phyloP scores from a whole-genome alignment of 2,329 filamentous ascomycete species.

The Claviceps sp. region DNA sequence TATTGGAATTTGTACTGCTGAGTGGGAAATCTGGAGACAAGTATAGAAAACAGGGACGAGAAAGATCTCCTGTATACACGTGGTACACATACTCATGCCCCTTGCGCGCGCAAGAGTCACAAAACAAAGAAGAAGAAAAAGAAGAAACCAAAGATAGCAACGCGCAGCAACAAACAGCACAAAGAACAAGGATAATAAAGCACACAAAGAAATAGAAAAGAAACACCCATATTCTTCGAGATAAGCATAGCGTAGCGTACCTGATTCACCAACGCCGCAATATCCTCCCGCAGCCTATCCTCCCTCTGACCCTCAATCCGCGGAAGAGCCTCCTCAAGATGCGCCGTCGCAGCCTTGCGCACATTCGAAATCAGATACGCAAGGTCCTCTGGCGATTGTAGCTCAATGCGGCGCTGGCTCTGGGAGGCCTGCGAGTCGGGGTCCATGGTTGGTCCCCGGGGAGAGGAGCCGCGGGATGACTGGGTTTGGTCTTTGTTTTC shows the following conservation, averaged over 20 bases:
- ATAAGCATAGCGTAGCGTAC: constrained; percentile 20
- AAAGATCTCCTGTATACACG: too few species aligned
- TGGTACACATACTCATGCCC: too few species aligned
- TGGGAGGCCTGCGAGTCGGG: constrained; percentile 22
- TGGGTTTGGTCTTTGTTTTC: neutral
- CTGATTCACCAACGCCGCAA: constrained; percentile 46
- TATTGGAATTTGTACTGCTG: too few species aligned
- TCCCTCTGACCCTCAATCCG: constrained; percentile 39
- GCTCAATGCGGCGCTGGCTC: constrained; percentile 61
- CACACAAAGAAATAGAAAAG: neutral
- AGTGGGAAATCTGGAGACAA: too few species aligned
- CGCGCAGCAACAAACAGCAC: too few species aligned
- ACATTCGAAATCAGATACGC: constrained; percentile 57
- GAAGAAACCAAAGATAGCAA: too few species aligned
- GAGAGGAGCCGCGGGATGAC: neutral
- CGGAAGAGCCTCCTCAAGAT: constrained; percentile 55
- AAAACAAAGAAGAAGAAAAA: neutral
- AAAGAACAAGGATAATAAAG: neutral
- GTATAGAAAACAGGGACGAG: too few species aligned
- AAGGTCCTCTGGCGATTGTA: constrained; percentile 64
- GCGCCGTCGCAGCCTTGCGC: constrained; percentile 51
- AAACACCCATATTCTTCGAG: too few species aligned
- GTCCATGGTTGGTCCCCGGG: constrained; percentile 15
- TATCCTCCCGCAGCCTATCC: constrained; percentile 43
- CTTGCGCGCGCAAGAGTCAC: too few species aligned